These are phyloP conservation scores for Rhynchospora breviuscula DNA, from an alignment of 176 grass and related monocot species.

Conservation along the genomic window DNA sequence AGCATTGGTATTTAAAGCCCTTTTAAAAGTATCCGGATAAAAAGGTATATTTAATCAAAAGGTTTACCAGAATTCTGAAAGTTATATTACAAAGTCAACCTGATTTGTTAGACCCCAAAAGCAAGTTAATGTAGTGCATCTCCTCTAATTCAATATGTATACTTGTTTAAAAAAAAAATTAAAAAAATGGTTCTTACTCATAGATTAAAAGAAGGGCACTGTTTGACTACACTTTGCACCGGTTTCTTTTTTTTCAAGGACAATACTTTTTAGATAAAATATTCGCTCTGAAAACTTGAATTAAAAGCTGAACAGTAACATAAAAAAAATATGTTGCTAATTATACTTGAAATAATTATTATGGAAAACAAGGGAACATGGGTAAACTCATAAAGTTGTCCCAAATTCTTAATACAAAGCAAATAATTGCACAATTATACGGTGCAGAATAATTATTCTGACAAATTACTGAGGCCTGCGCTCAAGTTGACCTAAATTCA, in stretches of 20 bases:
- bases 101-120: neutral
- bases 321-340: neutral
- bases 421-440: conserved; percentile 2
- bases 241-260: neutral
- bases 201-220: neutral
- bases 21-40: neutral
- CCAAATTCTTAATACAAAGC: neutral
- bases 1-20: neutral
- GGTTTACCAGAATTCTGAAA: neutral
- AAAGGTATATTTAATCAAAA: neutral
- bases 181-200: neutral
- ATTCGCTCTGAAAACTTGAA: neutral
- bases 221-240: neutral
- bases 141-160: neutral
- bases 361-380: neutral
- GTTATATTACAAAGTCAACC: neutral
- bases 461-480: neutral
- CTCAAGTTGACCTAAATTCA: conserved; percentile 15
- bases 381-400: neutral
- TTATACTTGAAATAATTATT: neutral
- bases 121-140: neutral
- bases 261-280: neutral
- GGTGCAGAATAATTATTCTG: neutral
- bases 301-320: neutral
- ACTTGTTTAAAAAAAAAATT: neutral